Evolutionary conservation across 2,329 filamentous ascomycete species (phyloP), one percentile per base, ranked within the genome.

Genomic region (Pezicula radicicola): DNA sequence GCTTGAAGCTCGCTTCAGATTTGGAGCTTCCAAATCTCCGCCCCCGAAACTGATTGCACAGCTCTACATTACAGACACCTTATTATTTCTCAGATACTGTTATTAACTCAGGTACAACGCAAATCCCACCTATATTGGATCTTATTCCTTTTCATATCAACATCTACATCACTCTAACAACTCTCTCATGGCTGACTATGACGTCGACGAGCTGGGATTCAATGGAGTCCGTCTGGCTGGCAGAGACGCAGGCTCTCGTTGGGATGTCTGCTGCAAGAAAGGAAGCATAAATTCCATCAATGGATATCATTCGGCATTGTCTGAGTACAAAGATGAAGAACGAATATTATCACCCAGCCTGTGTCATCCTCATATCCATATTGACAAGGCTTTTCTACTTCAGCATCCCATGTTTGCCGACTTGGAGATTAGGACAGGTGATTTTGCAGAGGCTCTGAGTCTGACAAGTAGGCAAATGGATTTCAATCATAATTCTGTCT

Each of bases 361-460:
- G 3, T 88, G 85, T 58, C 87, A 90, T 62, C 85, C 87, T 7
- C 87, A 90, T 58, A 80, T 90, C 47, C 87, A 90, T 62, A 74
- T 90, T 27, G 87, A 90, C 67, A 86, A 86, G 62, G 76, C 80
- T 37, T 86, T 81, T 58, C 68, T 86, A 27, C 72, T 86, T 9
- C 80, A 74, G 18, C 75, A 81, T 57, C 76, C 79, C 4, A 77
- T 76, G 60, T 88, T 84, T 66, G 70, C 75, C 2, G 77, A 87
- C 58, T 72, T 88, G 13, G 74, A 80, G 37, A 82, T 87, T 15
- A 64, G 74, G 44, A 72, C 72, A 3, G 87, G 87, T 40, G 76
- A 80, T 33, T 89, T 90, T 65, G 64, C 71, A 1, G 87, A 90
- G 68, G 87, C 87, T 6, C 75, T 89, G 63, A 62, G 69, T 15